These are phyloP conservation scores for Solanum etuberosum DNA, from an alignment of 257 asterid genomes.

Conservation along the genomic window DNA sequence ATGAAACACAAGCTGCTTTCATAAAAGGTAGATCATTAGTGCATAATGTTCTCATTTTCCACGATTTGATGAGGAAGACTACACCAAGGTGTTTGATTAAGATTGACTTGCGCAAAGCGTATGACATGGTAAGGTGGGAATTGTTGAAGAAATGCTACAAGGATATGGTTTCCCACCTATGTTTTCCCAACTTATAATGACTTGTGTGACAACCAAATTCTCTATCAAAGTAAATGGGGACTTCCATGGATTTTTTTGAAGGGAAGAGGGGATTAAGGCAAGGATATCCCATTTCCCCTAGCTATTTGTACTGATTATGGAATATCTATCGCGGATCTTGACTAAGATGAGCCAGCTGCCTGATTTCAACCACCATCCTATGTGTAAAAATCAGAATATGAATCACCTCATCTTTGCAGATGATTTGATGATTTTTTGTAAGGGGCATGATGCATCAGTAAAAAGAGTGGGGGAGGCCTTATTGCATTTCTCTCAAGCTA, in stretches of 20 bases:
- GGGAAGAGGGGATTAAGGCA: not conserved
- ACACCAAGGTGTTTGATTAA: not conserved
- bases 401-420: not conserved
- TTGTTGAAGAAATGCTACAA: not conserved
- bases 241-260: not conserved
- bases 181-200: not conserved
- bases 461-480: not conserved
- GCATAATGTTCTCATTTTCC: not conserved
- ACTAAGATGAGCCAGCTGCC: not conserved
- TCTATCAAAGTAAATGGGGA: not conserved
- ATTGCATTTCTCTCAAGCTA: not conserved
- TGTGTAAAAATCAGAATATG: not conserved
- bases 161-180: not conserved
- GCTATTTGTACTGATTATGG: not conserved
- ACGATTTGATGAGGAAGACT: not conserved
- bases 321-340: not conserved
- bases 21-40: not conserved
- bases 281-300: not conserved
- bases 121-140: not conserved
- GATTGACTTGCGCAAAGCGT: not conserved
- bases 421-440: not conserved
- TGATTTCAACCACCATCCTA: not conserved
- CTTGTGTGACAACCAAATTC: not conserved
- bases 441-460: not conserved
- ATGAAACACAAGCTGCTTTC: not conserved